phyloP scores from a whole-genome alignment of 306 rosid species.

The Cicer chorassanicum region DNA sequence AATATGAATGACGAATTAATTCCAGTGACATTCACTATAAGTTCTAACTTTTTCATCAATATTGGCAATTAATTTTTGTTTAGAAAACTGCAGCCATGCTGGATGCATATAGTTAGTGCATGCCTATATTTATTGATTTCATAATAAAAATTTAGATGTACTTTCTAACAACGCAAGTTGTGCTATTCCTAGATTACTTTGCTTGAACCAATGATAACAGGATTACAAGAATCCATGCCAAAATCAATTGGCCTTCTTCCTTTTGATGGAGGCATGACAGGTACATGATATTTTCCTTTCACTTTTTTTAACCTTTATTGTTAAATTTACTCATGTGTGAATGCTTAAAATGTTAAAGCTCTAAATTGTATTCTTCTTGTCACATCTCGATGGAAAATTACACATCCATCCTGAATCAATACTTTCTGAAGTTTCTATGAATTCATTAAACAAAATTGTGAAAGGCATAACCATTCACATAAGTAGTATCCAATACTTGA shows the following conservation, averaged over 20 bases:
- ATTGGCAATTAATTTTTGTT: conserved; percentile 22
- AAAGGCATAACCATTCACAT: conserved; percentile 1
- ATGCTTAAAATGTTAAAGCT: conserved; percentile 24
- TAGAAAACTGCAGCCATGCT: conserved; percentile 7
- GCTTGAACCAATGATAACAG: conserved; percentile 90
- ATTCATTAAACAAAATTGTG: background rate
- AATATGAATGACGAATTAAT: conserved; percentile 19
- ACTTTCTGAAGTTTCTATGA: background rate
- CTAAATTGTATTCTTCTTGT: conserved; percentile 10
- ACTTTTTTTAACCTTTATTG: background rate
- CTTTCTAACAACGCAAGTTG: conserved; percentile 37
- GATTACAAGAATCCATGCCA: conserved; percentile 93
- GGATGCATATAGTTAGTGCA: conserved; percentile 27
- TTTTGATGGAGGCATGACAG: conserved; percentile 95
- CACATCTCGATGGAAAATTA: background rate
- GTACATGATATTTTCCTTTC: conserved; percentile 51
- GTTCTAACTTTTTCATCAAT: conserved; percentile 5
- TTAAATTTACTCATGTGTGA: conserved; percentile 18
- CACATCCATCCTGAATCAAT: background rate
- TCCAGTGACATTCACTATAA: background rate
- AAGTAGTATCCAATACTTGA: background rate
- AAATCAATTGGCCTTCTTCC: conserved; percentile 96
- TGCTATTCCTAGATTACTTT: conserved; percentile 69
- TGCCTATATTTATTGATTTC: conserved; percentile 13
- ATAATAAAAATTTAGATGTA: conserved; percentile 7